Evolutionary conservation across 1,284 basidiomycete genomes (phyloP).

Genomic region (Papiliotrema nemorosa): DNA sequence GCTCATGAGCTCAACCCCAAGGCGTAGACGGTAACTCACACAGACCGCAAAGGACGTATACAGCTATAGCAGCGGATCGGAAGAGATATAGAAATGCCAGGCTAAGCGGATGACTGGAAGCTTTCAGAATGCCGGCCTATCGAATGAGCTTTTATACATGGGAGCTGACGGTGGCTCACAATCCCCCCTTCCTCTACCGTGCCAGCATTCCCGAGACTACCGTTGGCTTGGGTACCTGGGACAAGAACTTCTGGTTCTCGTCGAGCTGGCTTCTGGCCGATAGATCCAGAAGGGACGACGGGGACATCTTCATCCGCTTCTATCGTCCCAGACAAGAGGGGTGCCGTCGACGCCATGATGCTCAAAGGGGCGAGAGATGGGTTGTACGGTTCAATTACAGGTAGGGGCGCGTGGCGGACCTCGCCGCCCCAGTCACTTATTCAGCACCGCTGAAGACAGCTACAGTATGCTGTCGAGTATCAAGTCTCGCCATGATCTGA

Average conservation of each 20-base stretch:
- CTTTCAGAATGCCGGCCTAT: slow-evolving; percentile 43
- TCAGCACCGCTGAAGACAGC: no score
- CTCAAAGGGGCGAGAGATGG: no score
- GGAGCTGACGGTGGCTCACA: slow-evolving; percentile 24
- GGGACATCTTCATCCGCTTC: slow-evolving; percentile 47
- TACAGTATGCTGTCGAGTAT: no score
- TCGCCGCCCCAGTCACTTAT: no score
- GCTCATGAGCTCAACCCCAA: slow-evolving; percentile 1
- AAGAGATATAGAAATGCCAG: slow-evolving; percentile 83
- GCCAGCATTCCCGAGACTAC: neutral
- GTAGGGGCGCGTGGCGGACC: no score
- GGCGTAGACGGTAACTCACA: slow-evolving; percentile 27
- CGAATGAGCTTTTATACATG: neutral
- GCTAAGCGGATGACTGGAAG: slow-evolving; percentile 79
- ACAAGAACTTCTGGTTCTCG: slow-evolving; percentile 39
- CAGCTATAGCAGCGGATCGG: slow-evolving; percentile 73
- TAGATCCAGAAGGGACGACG: slow-evolving; percentile 37
- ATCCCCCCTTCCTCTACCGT: slow-evolving; percentile 45
- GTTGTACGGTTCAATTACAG: no score
- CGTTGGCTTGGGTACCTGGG: slow-evolving; percentile 34
- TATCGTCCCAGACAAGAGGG: slow-evolving; percentile 48
- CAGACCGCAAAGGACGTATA: slow-evolving; percentile 79
- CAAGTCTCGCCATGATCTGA: no score
- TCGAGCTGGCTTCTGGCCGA: slow-evolving; percentile 23
- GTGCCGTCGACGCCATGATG: slow-evolving; percentile 32